Evolutionary conservation across 75 land plant genomes (phyloP).

Genomic region (Larix kaempferi): DNA sequence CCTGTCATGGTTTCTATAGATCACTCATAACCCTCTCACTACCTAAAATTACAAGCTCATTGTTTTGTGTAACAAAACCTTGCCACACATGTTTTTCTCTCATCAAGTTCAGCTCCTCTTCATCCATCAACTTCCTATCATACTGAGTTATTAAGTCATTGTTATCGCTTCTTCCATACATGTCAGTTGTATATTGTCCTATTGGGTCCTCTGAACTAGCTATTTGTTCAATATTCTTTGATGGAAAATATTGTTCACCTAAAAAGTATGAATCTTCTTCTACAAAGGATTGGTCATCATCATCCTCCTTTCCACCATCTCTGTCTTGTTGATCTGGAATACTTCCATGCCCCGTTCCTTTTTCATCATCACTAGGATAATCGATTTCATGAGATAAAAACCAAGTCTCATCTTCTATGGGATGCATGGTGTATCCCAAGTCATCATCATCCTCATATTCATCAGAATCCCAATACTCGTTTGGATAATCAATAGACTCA

Average conservation of each 20-base stretch:
- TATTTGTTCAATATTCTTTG: constrained; percentile 44
- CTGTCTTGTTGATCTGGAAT: constrained; percentile 52
- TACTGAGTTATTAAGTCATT: constrained; percentile 62
- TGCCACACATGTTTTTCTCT: constrained; percentile 80
- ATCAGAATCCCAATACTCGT: constrained; percentile 99
- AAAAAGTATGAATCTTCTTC: constrained; percentile 92
- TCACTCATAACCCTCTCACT: constrained; percentile 48
- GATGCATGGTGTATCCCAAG: constrained; percentile 87
- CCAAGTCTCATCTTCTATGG: constrained; percentile 97
- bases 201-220: constrained; percentile 34
- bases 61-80: constrained; percentile 71
- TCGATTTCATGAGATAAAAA: constrained; percentile 98
- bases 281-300: constrained; percentile 75
- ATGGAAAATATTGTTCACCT: constrained; percentile 74
- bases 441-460: constrained; percentile 98
- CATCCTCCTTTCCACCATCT: constrained; percentile 64
- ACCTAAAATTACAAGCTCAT: constrained; percentile 49
- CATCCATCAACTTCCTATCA: constrained; percentile 76
- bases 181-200: constrained; percentile 31
- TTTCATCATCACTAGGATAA: constrained; percentile 98
- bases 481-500: constrained; percentile 79
- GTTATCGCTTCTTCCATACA: constrained; percentile 35
- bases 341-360: constrained; percentile 50
- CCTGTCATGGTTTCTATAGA: constrained; percentile 22
- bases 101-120: constrained; percentile 75